Evolutionary conservation across 2,329 filamentous ascomycete species (phyloP), one percentile per base, ranked within the genome.

Genomic region (Aspergillus phoenicis): DNA sequence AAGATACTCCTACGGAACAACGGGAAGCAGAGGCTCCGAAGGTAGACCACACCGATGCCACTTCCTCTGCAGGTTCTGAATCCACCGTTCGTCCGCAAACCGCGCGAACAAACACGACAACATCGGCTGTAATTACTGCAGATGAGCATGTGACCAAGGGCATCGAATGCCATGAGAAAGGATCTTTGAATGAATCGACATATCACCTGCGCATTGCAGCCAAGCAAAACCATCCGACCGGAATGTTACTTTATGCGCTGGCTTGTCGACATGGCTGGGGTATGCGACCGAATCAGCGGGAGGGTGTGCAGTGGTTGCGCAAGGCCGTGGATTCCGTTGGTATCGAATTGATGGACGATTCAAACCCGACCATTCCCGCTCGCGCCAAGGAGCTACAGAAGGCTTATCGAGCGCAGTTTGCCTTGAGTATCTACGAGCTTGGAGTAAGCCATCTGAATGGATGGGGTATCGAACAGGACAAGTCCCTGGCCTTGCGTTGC

Each of bases 361-460:
- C 69, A 4, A 91, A 89, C 56, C 68, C 73, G 4, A 63, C 71
- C 10, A 70, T 68, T 22, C 69, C 73, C 85, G 89, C 73, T 66
- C 81, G 69, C 84, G 87, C 67, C 82, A 88, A 63, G 87, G 89
- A 77, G 74, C 75, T 87, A 74, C 86, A 87, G 67, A 95, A 93
- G 76, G 89, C 91, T 5, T 89, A 93, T 64, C 92, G 93, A 71
- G 93, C 93, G 10, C 94, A 98, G 71, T 97, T 98, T 75, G 95
- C 94, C 0, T 83, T 98, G 48, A 95, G 93, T 70, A 93, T 98
- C 57, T 99, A 99, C 70, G 95, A 99, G 78, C 83, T 99, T 24
- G 95, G 95, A 3, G 93, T 97, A 26, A 96, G 92, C 73, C 94
- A 98, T 73, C 93, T 97, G 87, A 97, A 99, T 70, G 95, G 95